Evolutionary conservation across 352 stramenopile species (phyloP).

Genomic region (Pythium plurisporium): DNA sequence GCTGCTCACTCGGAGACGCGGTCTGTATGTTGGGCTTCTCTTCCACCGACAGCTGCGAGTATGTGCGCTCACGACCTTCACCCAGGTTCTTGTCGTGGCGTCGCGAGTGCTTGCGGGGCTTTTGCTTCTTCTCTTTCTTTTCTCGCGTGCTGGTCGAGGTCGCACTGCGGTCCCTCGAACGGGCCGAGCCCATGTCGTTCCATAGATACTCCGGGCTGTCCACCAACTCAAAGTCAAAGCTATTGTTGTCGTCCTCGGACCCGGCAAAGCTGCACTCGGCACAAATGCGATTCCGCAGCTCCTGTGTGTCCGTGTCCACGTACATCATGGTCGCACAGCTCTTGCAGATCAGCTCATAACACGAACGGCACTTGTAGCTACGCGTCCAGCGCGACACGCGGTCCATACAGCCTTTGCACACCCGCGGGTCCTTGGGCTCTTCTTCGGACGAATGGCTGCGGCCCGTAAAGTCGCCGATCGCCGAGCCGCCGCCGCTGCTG

Average conservation of each 20-base stretch:
- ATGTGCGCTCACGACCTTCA: slow-evolving; percentile 7
- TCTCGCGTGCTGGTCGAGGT: neutral
- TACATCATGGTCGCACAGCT: slow-evolving; percentile 53
- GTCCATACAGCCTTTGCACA: slow-evolving; percentile 49
- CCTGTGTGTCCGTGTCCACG: slow-evolving; percentile 28
- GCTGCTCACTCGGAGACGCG: neutral
- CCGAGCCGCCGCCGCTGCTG: slow-evolving; percentile 10
- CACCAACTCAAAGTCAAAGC: neutral
- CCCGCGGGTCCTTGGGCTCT: slow-evolving; percentile 18
- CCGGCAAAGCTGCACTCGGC: slow-evolving; percentile 29
- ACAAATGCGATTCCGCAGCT: slow-evolving; percentile 54
- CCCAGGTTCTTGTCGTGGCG: no score
- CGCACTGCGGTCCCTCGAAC: no score
- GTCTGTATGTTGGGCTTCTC: neutral
- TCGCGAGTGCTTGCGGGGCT: neutral
- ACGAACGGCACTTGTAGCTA: slow-evolving; percentile 56
- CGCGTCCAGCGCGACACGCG: slow-evolving; percentile 62
- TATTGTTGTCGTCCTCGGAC: neutral
- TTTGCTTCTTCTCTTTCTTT: neutral
- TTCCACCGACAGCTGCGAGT: slow-evolving; percentile 20
- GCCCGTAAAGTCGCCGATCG: slow-evolving; percentile 6
- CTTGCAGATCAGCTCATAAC: slow-evolving; percentile 59
- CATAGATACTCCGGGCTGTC: neutral
- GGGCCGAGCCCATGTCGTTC: neutral
- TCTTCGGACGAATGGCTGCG: slow-evolving; percentile 17